These are phyloP conservation scores for Trichoderma afroharzianum DNA, from an alignment of 2,329 filamentous ascomycete species.

Conservation along the genomic window DNA sequence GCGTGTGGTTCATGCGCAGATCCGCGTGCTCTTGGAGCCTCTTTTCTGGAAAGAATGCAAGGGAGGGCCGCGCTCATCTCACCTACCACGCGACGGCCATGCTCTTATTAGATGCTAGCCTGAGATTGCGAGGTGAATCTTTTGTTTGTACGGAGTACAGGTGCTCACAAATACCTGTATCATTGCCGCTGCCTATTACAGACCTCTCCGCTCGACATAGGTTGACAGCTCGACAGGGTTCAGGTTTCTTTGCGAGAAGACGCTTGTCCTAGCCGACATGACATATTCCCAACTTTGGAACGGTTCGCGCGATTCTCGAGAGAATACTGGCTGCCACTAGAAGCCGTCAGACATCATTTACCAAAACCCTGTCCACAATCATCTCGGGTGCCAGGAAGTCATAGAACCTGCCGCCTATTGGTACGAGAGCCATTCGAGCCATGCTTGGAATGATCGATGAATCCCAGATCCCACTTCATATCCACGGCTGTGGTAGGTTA, in stretches of 20 bases:
- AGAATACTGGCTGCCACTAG: background rate
- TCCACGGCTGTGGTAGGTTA: background rate
- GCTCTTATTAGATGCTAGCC: background rate
- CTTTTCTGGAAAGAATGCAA: slow-evolving; percentile 6
- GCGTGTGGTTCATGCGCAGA: slow-evolving; percentile 13
- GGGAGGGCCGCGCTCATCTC: slow-evolving; percentile 2
- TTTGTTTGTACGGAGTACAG: background rate
- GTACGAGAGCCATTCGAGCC: background rate
- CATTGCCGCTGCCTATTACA: background rate
- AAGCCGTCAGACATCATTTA: background rate
- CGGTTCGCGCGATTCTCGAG: background rate
- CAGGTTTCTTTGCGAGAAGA: background rate
- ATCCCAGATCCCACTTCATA: background rate
- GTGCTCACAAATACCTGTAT: background rate
- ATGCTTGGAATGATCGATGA: background rate
- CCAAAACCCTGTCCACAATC: background rate
- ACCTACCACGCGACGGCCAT: background rate
- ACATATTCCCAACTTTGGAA: background rate
- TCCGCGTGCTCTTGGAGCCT: slow-evolving; percentile 1
- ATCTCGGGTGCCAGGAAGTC: background rate
- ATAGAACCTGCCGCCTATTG: background rate
- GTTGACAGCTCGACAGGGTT: background rate
- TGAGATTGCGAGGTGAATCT: background rate
- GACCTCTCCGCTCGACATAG: background rate
- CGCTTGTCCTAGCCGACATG: background rate